phyloP scores from a whole-genome alignment of 768 basidiomycete species.

The Lactarius hatsudake region DNA sequence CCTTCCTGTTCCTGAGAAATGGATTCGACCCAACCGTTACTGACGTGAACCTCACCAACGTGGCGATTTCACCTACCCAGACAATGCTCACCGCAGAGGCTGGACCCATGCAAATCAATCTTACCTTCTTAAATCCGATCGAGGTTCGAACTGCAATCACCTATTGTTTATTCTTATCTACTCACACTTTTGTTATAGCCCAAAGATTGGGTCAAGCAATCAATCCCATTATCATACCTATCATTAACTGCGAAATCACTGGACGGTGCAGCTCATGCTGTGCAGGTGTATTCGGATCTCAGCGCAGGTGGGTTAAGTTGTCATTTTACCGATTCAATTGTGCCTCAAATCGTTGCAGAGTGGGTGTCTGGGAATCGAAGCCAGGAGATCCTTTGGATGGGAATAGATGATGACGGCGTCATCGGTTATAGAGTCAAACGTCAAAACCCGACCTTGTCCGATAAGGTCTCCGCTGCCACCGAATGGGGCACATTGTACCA shows the following conservation, averaged over 20 bases:
- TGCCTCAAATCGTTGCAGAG: constrained; percentile 16
- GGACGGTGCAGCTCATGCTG: constrained; percentile 36
- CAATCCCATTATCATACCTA: constrained; percentile 41
- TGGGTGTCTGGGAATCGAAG: constrained; percentile 28
- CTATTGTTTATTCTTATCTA: not conserved
- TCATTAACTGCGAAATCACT: constrained; percentile 33
- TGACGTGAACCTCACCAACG: constrained; percentile 26
- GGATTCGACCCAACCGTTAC: not conserved
- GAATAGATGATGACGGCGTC: not conserved
- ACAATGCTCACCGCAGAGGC: constrained; percentile 36
- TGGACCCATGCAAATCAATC: constrained; percentile 38
- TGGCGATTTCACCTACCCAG: constrained; percentile 37
- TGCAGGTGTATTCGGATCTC: constrained; percentile 42
- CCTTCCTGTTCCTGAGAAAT: constrained; percentile 26
- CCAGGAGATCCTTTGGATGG: not conserved
- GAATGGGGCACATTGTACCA: constrained; percentile 28
- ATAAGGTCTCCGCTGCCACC: constrained; percentile 17
- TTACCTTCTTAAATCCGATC: constrained; percentile 41
- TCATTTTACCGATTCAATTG: not conserved
- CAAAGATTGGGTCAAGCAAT: constrained; percentile 38
- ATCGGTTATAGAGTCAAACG: constrained; percentile 21
- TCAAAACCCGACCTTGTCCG: constrained; percentile 2
- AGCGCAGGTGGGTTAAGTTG: constrained; percentile 34
- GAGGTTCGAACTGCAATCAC: constrained; percentile 30
- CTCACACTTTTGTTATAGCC: constrained; percentile 29